Base-by-base conservation (phyloP, 805 yeast species). In the Diddensiella caesifluorescens region DNA sequence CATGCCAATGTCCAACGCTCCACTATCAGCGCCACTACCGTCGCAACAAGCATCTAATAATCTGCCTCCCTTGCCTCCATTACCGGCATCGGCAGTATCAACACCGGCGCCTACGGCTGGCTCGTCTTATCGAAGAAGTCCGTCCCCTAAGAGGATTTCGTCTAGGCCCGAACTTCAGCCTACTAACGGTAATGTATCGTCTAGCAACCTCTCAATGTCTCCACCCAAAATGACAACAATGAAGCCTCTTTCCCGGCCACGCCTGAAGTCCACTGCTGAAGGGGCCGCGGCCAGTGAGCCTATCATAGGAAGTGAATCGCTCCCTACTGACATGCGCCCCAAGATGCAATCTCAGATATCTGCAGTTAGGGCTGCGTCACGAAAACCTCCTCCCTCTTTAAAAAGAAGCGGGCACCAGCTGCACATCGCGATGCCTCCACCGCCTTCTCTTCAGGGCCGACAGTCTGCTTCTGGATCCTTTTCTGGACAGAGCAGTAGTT, bases 11-110 rank as follows among this genome's bases (percentile, higher is more conserved):
- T n/a, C 28, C 10, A 7, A 9, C 9, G 27, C 27, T 9, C 27
- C 27, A 25, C 12, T 25, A 25, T 25, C 54, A 1, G 50, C 51
- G 29, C 53, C 59, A 5, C 44, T 49, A 28, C 45, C 60, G 10
- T 51, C 61, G 4, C 53, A 49, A 5, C 16, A 61, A 3, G 27
- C 9, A 9, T 12, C 12, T 25, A 9, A 9, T 25, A 25, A 9
- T 9, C 10, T 25, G 27, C 27, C 52, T 22, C 22, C 56, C 1
- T 47, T 49, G 34, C 54, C 57, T 7, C 45, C 50, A 30, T 45
- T 60, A n/a, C 54, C 61, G 4, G 53, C 53, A 4, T n/a, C 62
- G 3, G 54, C 30, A 60, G 62, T 3, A 49, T 54, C 18, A 23
- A 26, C 40, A 5, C 15, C 47, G 9, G 15, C 25, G n/a, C 41